Percentiles rank a stretch among this genome's conserved stretches.
Evolutionary conservation across 345 rosid species (phyloP).

Genomic region (Eucalyptus marginata): DNA sequence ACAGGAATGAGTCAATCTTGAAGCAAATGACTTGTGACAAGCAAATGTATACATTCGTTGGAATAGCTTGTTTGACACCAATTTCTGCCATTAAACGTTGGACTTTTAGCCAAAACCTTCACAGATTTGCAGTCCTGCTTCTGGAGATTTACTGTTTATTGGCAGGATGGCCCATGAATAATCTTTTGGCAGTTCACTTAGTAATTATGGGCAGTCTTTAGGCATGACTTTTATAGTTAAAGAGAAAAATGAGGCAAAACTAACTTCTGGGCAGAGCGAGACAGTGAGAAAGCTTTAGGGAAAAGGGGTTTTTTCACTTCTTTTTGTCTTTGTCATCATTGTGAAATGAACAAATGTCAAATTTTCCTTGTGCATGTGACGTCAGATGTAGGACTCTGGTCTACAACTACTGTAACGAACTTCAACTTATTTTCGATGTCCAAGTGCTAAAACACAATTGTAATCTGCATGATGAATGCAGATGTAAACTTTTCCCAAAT

Average conservation of each 20-base stretch:
- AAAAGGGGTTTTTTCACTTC: background rate
- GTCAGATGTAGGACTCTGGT: background rate
- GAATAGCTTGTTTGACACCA: too few relatives aligned
- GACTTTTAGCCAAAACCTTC: too few relatives aligned
- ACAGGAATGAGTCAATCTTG: too few relatives aligned
- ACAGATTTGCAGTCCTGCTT: too few relatives aligned
- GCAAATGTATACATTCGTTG: too few relatives aligned
- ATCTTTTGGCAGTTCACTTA: background rate
- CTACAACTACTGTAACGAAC: background rate
- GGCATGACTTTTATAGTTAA: background rate
- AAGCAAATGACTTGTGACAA: too few relatives aligned
- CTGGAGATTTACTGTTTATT: too few relatives aligned
- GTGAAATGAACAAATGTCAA: background rate
- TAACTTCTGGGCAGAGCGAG: background rate
- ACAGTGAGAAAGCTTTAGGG: background rate
- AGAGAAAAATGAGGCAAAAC: background rate
- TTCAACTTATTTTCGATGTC: background rate
- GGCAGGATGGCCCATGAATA: background rate
- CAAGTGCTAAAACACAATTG: background rate
- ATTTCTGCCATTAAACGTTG: too few relatives aligned
- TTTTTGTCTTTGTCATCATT: background rate
- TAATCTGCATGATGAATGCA: background rate
- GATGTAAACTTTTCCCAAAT: background rate
- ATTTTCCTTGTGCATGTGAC: background rate
- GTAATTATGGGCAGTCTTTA: background rate